Base-by-base conservation (phyloP, 2,329 filamentous ascomycete species). In the Botrytis hyacinthi region DNA sequence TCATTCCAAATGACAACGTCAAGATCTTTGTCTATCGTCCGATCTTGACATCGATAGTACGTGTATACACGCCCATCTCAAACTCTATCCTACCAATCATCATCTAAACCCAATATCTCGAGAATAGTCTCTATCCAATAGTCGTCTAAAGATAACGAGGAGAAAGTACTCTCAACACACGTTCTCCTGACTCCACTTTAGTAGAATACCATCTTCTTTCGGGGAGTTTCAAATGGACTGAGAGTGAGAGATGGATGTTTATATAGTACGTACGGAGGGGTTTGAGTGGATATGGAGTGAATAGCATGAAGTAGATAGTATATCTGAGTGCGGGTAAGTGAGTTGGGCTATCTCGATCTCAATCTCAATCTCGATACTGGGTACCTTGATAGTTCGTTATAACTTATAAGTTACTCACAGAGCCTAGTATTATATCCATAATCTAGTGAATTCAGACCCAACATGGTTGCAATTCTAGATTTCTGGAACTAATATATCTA, bases 11-110 rank as follows among this genome's bases (percentile, higher is more conserved):
- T 14, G 22, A 51, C 0, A 51, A n/a, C 10, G 10, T 6, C 0
- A 7, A 51, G 22, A 51, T n/a, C 1, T 5, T 51, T 14, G 1
- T 6, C 4, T 14, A 6, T n/a, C 10, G 4, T n/a, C 26, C 0
- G 48, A 51, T n/a, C 4, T n/a, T n/a, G 3, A 26, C 3, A n/a
- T 0, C 3, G 9, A 26, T 51, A 51, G 3, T 12, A 26, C 0
- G 4, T 12, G 4, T 22, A 22, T 20, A 46, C 44, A 20, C 20
- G 20, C 18, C 10, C 2, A n/a, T n/a, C n/a, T n/a, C n/a, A n/a
- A n/a, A n/a, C n/a, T n/a, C n/a, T n/a, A n/a, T n/a, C n/a, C n/a
- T n/a, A n/a, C n/a, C n/a, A n/a, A n/a, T 14, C 5, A 3, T 51
- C 12, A n/a, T 14, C 10, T 26, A 5, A 51, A 14, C 4, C 2